Evolutionary conservation across 2,329 filamentous ascomycete species (phyloP), one percentile per base, ranked within the genome.

Genomic region (Phoma herbarum): DNA sequence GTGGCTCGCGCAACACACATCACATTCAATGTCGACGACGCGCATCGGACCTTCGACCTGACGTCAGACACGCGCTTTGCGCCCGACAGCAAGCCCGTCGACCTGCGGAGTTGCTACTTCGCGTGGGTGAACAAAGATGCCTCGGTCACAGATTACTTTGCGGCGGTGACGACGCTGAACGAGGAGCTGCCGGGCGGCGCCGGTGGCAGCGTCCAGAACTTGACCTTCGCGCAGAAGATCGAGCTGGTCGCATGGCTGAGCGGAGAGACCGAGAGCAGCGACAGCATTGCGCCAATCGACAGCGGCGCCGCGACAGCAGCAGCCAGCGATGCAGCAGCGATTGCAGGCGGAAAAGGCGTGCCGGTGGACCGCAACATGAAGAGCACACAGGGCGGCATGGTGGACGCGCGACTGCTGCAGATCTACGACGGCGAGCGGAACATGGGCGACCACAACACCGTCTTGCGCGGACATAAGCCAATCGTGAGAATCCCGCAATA

Each of bases 221-320:
- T 98, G 64, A 89, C 91, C 35, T 99, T 97, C 79, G 91, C 96
- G 57, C 93, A 97, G 82, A 88, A 91, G 52, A 81, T 97, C 52
- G 94, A 98, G 76, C 82, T 99, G 62, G 92, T 96, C 68, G 93
- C 92, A 18, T 99, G 93, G 92, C 82, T 99, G 52, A 92, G 94
- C 73, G 93, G 94, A 37, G 92, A 92, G 47, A 91, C 90, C 49
- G 78, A 81, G 37, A 78, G 96, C 73, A 94, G 90, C 77, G 94
- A 98, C 76, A 95, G 93, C 75, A 97, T 99, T 79, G 93, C 91
- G 77, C 89, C 92, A 9, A 78, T 96, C 49, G 90, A 90, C 25
- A 88, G 88, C 22, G 90, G 89, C 59, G 73, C 63, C 29, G 74
- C 71, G 57, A 79, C 76, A 31, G 74, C 75, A 12, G 78, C 79